These are phyloP conservation scores for Pleurotus citrinopileatus DNA, from an alignment of 768 basidiomycete genomes.

Conservation along the genomic window DNA sequence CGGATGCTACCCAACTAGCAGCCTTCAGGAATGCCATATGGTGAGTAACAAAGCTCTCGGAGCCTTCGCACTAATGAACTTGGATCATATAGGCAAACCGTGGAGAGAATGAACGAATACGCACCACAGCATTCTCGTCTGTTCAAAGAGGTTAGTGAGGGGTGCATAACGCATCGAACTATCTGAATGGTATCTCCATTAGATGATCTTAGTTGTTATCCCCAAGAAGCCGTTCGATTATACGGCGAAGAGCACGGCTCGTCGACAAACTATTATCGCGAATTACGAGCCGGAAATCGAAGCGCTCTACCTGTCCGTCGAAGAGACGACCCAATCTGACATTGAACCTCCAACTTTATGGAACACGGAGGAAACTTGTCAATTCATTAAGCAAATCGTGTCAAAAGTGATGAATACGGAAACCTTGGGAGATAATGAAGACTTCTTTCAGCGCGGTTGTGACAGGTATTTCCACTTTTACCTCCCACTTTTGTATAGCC, in stretches of 20 bases:
- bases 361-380: constrained; percentile 18
- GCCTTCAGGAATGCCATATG: constrained; percentile 22
- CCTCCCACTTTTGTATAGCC: not conserved
- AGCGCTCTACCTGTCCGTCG: constrained; percentile 28
- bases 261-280: constrained; percentile 30
- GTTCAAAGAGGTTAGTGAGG: constrained; percentile 33
- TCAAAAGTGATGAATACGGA: constrained; percentile 21
- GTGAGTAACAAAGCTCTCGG: too few species aligned
- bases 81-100: constrained; percentile 25
- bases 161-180: not conserved
- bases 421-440: constrained; percentile 24
- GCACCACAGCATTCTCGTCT: constrained; percentile 40
- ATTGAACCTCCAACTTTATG: constrained; percentile 23
- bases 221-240: constrained; percentile 32
- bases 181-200: not conserved
- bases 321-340: constrained; percentile 23
- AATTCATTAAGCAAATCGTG: constrained; percentile 31
- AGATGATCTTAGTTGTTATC: constrained; percentile 37
- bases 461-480: constrained; percentile 23
- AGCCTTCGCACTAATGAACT: too few species aligned
- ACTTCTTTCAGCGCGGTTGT: constrained; percentile 34
- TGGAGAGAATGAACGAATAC: constrained; percentile 30
- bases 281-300: constrained; percentile 36
- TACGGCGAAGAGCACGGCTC: constrained; percentile 32
- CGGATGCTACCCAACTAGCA: constrained; percentile 14